phyloP scores from a whole-genome alignment of 306 rosid species.

The Lotus japonicus region DNA sequence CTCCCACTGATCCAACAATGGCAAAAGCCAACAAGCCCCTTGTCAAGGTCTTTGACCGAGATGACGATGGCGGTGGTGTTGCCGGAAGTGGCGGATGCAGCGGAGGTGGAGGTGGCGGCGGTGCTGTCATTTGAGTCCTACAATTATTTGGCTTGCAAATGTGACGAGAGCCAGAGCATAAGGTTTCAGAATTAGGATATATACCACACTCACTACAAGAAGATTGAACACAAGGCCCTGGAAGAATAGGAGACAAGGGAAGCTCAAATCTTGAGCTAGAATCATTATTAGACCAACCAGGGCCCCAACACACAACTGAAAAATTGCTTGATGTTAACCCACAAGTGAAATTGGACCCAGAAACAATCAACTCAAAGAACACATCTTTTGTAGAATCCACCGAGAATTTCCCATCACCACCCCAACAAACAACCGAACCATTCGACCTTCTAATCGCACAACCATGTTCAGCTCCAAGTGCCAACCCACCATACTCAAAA shows the following conservation, averaged over 20 bases:
- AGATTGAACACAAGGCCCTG: slow-evolving; percentile 74
- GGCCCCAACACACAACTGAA: slow-evolving; percentile 79
- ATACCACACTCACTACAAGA: slow-evolving; percentile 48
- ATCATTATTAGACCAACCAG: slow-evolving; percentile 50
- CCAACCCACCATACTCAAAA: slow-evolving; percentile 32
- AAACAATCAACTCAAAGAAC: slow-evolving; percentile 55
- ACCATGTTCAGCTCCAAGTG: slow-evolving; percentile 65
- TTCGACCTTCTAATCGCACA: slow-evolving; percentile 51
- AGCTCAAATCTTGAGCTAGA: slow-evolving; percentile 23
- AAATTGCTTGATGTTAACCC: slow-evolving; percentile 46
- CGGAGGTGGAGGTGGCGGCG: not conserved
- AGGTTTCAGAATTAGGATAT: slow-evolving; percentile 41
- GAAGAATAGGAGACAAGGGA: slow-evolving; percentile 53
- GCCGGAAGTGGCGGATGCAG: not conserved
- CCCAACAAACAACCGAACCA: slow-evolving; percentile 72
- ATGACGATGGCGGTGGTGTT: not conserved
- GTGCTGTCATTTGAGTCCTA: not conserved
- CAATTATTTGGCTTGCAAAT: slow-evolving; percentile 55
- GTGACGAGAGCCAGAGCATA: slow-evolving; percentile 45
- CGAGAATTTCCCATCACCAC: slow-evolving; percentile 38
- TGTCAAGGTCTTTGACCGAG: slow-evolving; percentile 46
- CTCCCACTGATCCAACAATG: slow-evolving; percentile 76
- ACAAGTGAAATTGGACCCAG: slow-evolving; percentile 73
- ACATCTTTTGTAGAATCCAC: slow-evolving; percentile 14
- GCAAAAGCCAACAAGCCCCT: slow-evolving; percentile 69